Evolutionary conservation across 2,329 filamentous ascomycete species (phyloP), one percentile per base, ranked within the genome.

Genomic region (Cadophora malorum): DNA sequence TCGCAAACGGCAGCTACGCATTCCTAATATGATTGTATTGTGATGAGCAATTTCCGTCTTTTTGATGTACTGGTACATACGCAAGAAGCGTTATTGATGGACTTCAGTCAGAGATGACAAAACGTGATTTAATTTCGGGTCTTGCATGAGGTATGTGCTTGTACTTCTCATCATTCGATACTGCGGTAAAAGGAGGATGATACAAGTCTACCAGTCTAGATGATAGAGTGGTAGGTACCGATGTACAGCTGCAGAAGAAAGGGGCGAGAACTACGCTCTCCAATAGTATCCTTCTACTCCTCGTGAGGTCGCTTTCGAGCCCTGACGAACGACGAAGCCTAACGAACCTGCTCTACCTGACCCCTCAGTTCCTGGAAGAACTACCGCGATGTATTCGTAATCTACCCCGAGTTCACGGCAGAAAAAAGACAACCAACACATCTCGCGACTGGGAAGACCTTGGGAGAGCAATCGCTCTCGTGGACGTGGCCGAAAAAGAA

Each of bases 401-500:
- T 45, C 41, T 45, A 45, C 35, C 8, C 35, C 35, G 35, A 4
- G 35, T 38, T 14, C 14, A 38, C 35, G 3, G 35, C 14, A 38
- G 35, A 10, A 28, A 28, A 28, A 14, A 38, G 41, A 45, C 41
- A 45, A 19, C 41, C 3, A 45, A 45, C 14, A 45, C 41, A 45
- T 16, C 12, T 5, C 41, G 19, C 45, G 10, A 49, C 55, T 7
- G 55, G 55, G 55, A 59, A 25, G n/a, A 59, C 55, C 55, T 25
- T 41, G 35, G n/a, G n/a, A 41, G 55, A 59, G 14, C 25, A 41
- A 35, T 3, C 19, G 19, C 52, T 19, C 33, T 8, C 28, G 10
- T 25, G 41, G 55, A 59, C 55, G 55, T 59, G 55, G 55, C 55
- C 38, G 55, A 41, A 59, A 25, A 59, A 41, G 21, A 35, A 49